Conservation (phyloP, 1,139 yeast species). For the Sugiyamaella paludigena region DNA sequence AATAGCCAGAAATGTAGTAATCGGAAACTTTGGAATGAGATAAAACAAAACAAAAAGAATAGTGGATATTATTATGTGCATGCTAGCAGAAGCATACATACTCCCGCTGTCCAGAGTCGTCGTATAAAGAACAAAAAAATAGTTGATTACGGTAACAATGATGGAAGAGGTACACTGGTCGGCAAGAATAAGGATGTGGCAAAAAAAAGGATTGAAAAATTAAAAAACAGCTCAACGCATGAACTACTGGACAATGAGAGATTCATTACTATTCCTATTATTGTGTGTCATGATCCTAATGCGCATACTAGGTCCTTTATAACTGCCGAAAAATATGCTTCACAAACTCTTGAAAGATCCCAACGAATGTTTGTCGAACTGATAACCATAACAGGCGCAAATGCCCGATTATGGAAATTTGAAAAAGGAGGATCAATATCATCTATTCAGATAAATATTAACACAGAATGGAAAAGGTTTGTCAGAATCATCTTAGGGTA, state of each 20-base stretch:
- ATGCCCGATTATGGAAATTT: conserved; percentile 8
- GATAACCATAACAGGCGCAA: background rate
- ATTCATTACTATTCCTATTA: conserved; percentile 4
- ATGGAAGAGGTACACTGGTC: too few relatives aligned
- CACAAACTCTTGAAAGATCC: background rate
- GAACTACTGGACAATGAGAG: background rate
- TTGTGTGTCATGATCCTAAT: background rate
- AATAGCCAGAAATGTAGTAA: too few relatives aligned
- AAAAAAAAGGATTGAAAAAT: too few relatives aligned
- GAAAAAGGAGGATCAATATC: conserved; percentile 3
- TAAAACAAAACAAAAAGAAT: too few relatives aligned
- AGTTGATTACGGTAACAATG: too few relatives aligned
- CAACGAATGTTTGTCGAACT: conserved; percentile 7
- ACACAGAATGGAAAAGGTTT: conserved; percentile 11
- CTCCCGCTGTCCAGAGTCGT: too few relatives aligned
- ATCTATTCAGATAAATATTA: conserved; percentile 3
- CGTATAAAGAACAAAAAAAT: too few relatives aligned
- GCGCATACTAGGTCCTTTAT: conserved; percentile 5
- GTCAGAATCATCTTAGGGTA: conserved; percentile 7
- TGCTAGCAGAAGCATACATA: too few relatives aligned
- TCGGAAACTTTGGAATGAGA: too few relatives aligned
- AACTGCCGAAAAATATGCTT: conserved; percentile 1
- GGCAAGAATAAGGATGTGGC: too few relatives aligned
- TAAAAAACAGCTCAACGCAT: too few relatives aligned
- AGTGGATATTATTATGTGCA: too few relatives aligned